Evolutionary conservation across 2,329 filamentous ascomycete genomes (phyloP).

Genomic region (Colletotrichum eremochloae): DNA sequence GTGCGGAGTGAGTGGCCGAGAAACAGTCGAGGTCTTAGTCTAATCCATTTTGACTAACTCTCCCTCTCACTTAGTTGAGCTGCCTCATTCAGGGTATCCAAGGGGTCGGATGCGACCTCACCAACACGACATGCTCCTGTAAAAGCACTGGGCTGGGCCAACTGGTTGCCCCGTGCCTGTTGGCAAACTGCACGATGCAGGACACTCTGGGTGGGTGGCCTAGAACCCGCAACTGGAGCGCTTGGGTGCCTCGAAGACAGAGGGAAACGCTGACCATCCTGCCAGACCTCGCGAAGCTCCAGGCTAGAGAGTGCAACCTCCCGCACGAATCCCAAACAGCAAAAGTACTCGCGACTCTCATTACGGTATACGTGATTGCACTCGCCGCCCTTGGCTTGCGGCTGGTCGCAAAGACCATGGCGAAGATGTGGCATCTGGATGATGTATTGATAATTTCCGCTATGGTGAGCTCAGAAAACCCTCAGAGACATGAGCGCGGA

Average conservation of each 20-base stretch:
- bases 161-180: constrained; percentile 24
- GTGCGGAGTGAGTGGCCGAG: constrained; percentile 22
- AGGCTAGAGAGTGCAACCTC: constrained; percentile 33
- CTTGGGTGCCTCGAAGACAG: neutral
- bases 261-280: neutral
- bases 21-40: neutral
- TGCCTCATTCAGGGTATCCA: constrained; percentile 32
- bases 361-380: constrained; percentile 21
- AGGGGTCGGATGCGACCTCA: constrained; percentile 35
- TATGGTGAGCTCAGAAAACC: constrained; percentile 13
- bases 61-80: neutral
- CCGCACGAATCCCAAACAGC: constrained; percentile 35
- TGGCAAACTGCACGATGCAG: constrained; percentile 41
- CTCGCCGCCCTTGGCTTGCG: constrained; percentile 16
- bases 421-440: constrained; percentile 31
- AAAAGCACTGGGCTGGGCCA: constrained; percentile 30
- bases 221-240: neutral
- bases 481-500: neutral
- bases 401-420: constrained; percentile 22
- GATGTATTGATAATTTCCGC: constrained; percentile 29
- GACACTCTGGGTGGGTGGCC: constrained; percentile 35
- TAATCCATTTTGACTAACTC: neutral
- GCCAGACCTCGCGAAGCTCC: constrained; percentile 37
- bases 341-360: constrained; percentile 24
- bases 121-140: constrained; percentile 40